These are phyloP conservation scores for Creolimax fragrantissima DNA, from an alignment of 78 protist genomes.

Conservation along the genomic window DNA sequence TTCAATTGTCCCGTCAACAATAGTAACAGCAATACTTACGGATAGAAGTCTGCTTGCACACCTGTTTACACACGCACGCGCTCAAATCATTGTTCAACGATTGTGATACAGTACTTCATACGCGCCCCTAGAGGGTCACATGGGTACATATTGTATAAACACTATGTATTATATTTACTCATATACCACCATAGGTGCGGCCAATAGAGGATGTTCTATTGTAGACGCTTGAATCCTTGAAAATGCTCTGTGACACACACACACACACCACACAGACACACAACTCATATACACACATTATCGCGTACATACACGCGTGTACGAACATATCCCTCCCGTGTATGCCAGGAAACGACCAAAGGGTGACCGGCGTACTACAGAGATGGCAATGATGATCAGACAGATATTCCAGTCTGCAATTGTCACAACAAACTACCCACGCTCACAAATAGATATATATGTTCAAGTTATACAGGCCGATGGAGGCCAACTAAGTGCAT, in stretches of 20 bases:
- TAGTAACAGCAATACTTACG: neutral
- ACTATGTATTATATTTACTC: no score
- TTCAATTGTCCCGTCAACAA: no score
- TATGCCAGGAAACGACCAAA: neutral
- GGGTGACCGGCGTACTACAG: conserved; percentile 39
- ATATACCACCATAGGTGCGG: no score
- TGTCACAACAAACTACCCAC: conserved; percentile 53
- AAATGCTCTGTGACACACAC: no score
- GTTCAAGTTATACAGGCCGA: conserved; percentile 86
- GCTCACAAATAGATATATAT: conserved; percentile 74
- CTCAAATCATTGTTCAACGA: no score
- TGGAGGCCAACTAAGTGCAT: conserved; percentile 66
- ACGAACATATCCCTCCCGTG: neutral
- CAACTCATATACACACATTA: neutral
- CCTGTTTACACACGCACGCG: neutral
- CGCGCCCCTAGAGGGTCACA: no score
- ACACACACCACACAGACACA: no score
- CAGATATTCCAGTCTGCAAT: conserved; percentile 63
- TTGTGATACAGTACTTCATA: no score
- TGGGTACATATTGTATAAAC: no score
- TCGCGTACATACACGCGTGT: neutral
- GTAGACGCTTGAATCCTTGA: neutral
- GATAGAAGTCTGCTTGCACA: neutral
- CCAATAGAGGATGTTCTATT: no score
- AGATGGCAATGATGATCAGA: conserved; percentile 35